Base-by-base conservation (phyloP, 2,329 filamentous ascomycete genomes). In the Clonostachys rhizophaga region DNA sequence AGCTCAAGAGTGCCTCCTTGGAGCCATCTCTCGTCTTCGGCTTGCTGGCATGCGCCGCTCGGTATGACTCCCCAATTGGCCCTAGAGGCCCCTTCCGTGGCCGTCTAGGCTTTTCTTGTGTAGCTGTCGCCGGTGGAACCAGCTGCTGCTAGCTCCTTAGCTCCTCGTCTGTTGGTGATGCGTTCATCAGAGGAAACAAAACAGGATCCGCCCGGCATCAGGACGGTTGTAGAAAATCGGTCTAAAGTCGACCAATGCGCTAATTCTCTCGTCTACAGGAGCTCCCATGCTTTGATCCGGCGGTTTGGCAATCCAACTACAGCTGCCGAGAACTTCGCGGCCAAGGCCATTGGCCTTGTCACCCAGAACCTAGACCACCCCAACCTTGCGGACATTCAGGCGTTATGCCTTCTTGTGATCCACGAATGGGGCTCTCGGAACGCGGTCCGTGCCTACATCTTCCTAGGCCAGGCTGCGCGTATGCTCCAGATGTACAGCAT, bases 401-500 rank as follows among this genome's bases (percentile, higher is more conserved):
- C 79, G 43, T 67, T 83, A 33, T 82, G 79, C 62, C 69, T 83
- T 47, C 64, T 83, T 53, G 76, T 81, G 53, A 79, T 83, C 45
- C 79, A 83, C 54, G 79, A 83, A 63, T 83, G 79, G 79, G 79
- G 79, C 43, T 76, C 75, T 48, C 67, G 79, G 40, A 82, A 81
- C 59, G 79, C 79, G 36, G 77, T 83, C 33, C 77, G 79, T 16
- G 79, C 79, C 51, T 83, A 83, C 68, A 76, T 81, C 59, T 82
- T 82, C 58, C 70, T 83, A 20, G 79, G 79, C 52, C 79, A 83
- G 58, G 79, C 79, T 34, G 74, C 78, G n/a, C 76, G 79, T 49
- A 82, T 83, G 78, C 72, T 79, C 34, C 79, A 83, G 64, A 83
- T 83, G 79, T 81, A 77, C 55, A 73, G 78, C 52, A 76, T 83